Percentiles rank a stretch among this genome's conserved stretches.
Evolutionary conservation across 805 yeast species (phyloP).

Genomic region (Teunomyces cretensis): DNA sequence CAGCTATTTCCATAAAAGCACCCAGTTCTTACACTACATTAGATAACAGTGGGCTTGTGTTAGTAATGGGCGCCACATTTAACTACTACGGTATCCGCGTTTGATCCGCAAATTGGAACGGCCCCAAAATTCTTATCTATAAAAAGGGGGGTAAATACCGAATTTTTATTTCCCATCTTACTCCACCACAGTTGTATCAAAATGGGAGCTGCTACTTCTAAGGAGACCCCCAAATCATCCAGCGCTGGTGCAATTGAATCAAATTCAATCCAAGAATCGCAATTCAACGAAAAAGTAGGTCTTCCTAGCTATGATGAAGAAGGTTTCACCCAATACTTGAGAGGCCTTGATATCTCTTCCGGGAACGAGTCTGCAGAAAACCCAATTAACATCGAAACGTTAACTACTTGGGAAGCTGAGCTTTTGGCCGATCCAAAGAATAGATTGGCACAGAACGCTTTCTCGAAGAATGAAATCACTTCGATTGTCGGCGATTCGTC

Average conservation of each 20-base stretch:
- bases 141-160: neutral
- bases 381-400: slow-evolving; percentile 17
- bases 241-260: neutral
- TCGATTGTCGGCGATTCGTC: slow-evolving; percentile 40
- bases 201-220: neutral
- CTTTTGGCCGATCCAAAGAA: slow-evolving; percentile 50
- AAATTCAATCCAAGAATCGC: neutral
- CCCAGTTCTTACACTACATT: too few species aligned
- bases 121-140: neutral
- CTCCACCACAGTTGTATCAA: neutral
- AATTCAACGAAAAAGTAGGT: slow-evolving; percentile 11
- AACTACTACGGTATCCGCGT: slow-evolving; percentile 6
- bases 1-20: too few species aligned
- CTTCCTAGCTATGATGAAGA: neutral
- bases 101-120: neutral
- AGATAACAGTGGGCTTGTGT: too few species aligned
- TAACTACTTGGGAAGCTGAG: slow-evolving; percentile 43
- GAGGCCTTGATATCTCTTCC: slow-evolving; percentile 10
- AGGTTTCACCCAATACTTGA: slow-evolving; percentile 10
- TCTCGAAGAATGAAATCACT: slow-evolving; percentile 47
- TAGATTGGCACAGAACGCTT: slow-evolving; percentile 52
- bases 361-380: slow-evolving; percentile 8
- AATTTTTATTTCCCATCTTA: neutral
- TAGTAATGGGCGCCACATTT: neutral
- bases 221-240: neutral